A percentile compares a stretch with the other conserved stretches of the same genome.
Evolutionary conservation across 768 basidiomycete genomes (phyloP).

Genomic region (Russula earlei): DNA sequence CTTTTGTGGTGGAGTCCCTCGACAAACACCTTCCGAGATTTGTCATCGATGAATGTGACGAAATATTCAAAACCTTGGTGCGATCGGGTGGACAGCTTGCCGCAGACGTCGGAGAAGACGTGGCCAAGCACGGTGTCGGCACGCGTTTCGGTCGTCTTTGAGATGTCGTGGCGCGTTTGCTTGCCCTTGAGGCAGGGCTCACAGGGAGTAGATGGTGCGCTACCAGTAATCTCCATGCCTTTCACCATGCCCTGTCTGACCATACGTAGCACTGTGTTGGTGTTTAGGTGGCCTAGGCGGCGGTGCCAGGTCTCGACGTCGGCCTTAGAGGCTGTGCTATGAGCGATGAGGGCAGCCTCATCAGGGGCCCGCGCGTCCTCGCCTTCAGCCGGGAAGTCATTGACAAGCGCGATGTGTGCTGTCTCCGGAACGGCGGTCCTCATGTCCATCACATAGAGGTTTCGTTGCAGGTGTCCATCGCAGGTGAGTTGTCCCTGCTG

Average conservation of each 20-base stretch:
- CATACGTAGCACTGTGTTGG: not conserved
- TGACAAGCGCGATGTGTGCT: no score
- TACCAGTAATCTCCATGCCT: constrained; percentile 13
- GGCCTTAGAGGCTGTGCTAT: no score
- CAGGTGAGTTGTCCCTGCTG: no score
- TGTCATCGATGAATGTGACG: constrained; percentile 20
- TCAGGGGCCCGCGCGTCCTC: no score
- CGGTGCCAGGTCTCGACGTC: not conserved
- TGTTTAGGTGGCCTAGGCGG: not conserved
- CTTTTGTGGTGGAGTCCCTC: constrained; percentile 16
- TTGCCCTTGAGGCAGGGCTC: constrained; percentile 23
- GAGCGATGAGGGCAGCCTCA: no score
- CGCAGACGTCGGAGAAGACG: constrained; percentile 22
- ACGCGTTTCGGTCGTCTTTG: not conserved
- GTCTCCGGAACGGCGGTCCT: no score
- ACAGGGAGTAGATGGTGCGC: constrained; percentile 2
- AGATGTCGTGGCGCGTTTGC: constrained; percentile 16
- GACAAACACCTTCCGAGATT: constrained; percentile 18
- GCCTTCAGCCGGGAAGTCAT: no score
- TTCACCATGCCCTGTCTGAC: not conserved
- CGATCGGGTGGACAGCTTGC: constrained; percentile 15
- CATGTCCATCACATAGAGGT: no score
- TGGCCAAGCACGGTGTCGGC: not conserved
- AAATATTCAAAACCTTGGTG: constrained; percentile 16
- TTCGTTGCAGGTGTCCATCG: no score